These are phyloP conservation scores for Tricholoma flavovirens DNA, from an alignment of 768 basidiomycete species.

Conservation along the genomic window DNA sequence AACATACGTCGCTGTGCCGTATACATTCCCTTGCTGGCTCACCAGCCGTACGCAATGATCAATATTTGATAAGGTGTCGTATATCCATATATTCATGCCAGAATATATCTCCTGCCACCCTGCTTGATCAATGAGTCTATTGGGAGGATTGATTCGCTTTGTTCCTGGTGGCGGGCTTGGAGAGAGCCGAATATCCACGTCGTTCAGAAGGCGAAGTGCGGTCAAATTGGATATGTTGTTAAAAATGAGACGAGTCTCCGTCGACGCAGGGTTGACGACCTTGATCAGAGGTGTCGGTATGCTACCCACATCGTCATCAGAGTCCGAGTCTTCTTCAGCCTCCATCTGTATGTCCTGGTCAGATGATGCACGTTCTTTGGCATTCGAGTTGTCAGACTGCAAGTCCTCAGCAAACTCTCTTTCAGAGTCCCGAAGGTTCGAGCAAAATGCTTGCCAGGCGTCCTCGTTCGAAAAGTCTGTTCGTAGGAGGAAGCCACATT, in stretches of 20 bases:
- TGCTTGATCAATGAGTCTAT: constrained; percentile 53
- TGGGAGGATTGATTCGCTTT: constrained; percentile 42
- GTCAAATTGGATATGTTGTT: constrained; percentile 55
- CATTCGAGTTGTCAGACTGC: constrained; percentile 4
- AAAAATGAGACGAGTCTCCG: constrained; percentile 37
- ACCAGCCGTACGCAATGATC: constrained; percentile 70
- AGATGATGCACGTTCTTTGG: not conserved
- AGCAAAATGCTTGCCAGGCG: constrained; percentile 55
- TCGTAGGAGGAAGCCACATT: constrained; percentile 61
- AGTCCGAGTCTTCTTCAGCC: constrained; percentile 28
- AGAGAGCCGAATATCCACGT: constrained; percentile 57
- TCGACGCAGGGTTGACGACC: constrained; percentile 36
- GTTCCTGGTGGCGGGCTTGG: constrained; percentile 41
- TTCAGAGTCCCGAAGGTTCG: constrained; percentile 48
- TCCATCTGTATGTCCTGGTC: constrained; percentile 18
- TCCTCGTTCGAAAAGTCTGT: constrained; percentile 66
- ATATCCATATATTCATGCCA: constrained; percentile 71
- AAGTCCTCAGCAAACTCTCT: constrained; percentile 40
- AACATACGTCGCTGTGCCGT: constrained; percentile 75
- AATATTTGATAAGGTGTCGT: constrained; percentile 57
- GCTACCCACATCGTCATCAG: constrained; percentile 24
- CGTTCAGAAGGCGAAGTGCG: constrained; percentile 65
- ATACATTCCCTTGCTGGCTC: constrained; percentile 52
- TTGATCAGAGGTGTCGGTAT: constrained; percentile 38
- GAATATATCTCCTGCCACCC: constrained; percentile 72